A percentile compares a stretch with the other conserved stretches of the same genome.
These are phyloP conservation scores for Rosa chinensis DNA, from an alignment of 306 rosid species.

Conservation along the genomic window DNA sequence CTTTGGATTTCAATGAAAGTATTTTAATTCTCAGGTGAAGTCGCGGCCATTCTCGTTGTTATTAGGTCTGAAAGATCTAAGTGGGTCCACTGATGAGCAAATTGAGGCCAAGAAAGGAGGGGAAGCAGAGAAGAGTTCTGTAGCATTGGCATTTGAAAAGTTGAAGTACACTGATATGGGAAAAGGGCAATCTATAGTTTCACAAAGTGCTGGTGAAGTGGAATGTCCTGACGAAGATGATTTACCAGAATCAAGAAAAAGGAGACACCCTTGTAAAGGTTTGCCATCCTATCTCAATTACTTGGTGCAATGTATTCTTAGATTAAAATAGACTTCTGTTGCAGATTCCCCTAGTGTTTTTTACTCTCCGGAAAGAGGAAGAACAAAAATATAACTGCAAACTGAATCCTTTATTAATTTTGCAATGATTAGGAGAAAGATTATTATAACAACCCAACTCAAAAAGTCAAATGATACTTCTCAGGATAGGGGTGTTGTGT, in stretches of 20 bases:
- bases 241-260: conserved; percentile 53
- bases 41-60: conserved; percentile 67
- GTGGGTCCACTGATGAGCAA: conserved; percentile 21
- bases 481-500: neutral
- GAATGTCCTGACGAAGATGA: conserved; percentile 34
- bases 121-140: conserved; percentile 33
- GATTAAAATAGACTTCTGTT: neutral
- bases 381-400: neutral
- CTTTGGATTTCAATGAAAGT: neutral
- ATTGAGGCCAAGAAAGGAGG: conserved; percentile 31
- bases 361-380: too few relatives aligned
- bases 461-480: neutral
- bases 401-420: neutral
- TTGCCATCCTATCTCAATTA: conserved; percentile 28
- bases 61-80: conserved; percentile 35
- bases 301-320: neutral
- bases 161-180: conserved; percentile 55
- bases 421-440: neutral
- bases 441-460: neutral
- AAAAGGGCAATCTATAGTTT: conserved; percentile 28
- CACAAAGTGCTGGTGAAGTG: conserved; percentile 33
- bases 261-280: conserved; percentile 60
- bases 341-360: conserved; percentile 8
- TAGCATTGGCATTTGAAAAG: conserved; percentile 45
- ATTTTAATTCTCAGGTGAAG: conserved; percentile 48